These are phyloP conservation scores for Neurospora sp. DNA, from an alignment of 495 filamentous ascomycete species.

Conservation along the genomic window DNA sequence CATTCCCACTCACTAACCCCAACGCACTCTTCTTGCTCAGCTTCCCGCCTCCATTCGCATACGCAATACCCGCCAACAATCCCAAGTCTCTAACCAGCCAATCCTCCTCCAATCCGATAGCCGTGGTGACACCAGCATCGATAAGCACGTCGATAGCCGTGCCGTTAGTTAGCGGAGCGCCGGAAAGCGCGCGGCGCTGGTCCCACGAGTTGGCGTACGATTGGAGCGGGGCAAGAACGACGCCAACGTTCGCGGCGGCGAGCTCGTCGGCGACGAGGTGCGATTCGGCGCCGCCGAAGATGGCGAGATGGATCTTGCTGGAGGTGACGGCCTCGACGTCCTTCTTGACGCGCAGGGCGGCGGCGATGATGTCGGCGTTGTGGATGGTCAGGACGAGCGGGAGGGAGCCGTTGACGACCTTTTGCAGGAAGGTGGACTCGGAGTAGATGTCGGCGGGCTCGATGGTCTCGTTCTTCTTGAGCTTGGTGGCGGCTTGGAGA, in stretches of 20 bases:
- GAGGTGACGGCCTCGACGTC: conserved; percentile 17
- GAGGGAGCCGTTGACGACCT: conserved; percentile 27
- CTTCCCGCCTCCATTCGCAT: conserved; percentile 37
- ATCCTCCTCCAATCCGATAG: conserved; percentile 38
- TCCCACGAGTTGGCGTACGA: conserved; percentile 36
- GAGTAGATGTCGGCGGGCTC: conserved; percentile 22
- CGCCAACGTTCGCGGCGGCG: conserved; percentile 32
- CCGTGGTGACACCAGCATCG: conserved; percentile 34
- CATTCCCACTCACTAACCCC: conserved; percentile 33
- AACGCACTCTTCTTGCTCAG: conserved; percentile 28
- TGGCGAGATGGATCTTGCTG: conserved; percentile 24
- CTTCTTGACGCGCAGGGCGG: conserved; percentile 29
- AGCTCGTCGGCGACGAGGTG: conserved; percentile 37
- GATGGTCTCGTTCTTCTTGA: conserved; percentile 12
- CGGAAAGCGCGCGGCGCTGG: conserved; percentile 34
- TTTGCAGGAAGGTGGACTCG: conserved; percentile 27
- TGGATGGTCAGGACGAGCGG: conserved; percentile 33
- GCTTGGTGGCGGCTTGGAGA: conserved; percentile 22
- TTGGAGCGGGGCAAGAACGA: conserved; percentile 38
- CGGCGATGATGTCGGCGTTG: conserved; percentile 34
- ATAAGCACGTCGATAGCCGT: conserved; percentile 36
- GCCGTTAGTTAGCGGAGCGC: conserved; percentile 42
- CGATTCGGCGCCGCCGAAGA: conserved; percentile 41
- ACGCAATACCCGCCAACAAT: conserved; percentile 39
- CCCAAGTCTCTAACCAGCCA: conserved; percentile 37